Conservation (phyloP, 2,329 filamentous ascomycete species). For the Colletotrichum australisinense region DNA sequence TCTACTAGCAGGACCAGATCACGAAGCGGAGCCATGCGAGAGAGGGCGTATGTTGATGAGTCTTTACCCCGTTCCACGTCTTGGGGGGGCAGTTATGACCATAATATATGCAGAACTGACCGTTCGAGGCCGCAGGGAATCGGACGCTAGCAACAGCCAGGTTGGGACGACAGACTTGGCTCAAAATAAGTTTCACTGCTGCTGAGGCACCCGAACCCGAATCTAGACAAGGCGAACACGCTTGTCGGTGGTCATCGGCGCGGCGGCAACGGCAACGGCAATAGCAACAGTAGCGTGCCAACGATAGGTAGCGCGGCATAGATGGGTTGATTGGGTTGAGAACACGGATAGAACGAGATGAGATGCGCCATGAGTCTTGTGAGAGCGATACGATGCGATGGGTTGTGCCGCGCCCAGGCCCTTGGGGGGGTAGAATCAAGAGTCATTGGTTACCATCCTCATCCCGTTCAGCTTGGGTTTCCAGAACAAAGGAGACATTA, state of each 20-base stretch:
- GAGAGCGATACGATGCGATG: conserved; percentile 4
- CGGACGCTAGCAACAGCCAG: background rate
- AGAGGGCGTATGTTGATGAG: background rate
- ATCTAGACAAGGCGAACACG: background rate
- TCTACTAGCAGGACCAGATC: background rate
- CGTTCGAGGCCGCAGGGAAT: background rate
- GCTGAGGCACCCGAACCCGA: background rate
- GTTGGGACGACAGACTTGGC: background rate
- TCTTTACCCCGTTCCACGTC: background rate
- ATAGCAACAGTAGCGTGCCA: background rate
- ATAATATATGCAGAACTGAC: background rate
- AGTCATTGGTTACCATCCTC: background rate
- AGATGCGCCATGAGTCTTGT: background rate
- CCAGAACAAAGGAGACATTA: background rate
- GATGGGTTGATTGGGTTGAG: background rate
- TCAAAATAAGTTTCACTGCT: background rate
- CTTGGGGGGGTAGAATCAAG: background rate
- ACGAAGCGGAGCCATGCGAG: background rate
- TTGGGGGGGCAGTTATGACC: background rate
- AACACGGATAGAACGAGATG: background rate
- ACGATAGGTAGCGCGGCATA: background rate
- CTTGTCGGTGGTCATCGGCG: background rate
- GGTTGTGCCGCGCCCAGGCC: background rate
- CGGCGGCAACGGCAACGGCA: background rate
- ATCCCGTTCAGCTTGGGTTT: background rate